Percentiles rank a stretch among this genome's conserved stretches.
phyloP scores from a whole-genome alignment of 106 monocot genomes.

The Agapanthus africanus region DNA sequence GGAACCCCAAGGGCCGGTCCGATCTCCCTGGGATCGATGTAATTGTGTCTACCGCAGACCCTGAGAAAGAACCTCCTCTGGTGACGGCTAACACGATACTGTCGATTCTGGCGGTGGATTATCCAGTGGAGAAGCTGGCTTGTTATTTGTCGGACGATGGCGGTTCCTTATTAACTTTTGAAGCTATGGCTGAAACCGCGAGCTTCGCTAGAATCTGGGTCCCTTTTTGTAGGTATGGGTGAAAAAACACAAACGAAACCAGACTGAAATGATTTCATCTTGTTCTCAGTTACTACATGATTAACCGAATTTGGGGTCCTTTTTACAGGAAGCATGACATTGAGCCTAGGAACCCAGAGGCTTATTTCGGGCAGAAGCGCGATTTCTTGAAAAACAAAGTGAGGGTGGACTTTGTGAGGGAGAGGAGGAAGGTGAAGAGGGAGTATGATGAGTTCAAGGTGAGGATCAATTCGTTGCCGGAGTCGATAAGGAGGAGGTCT shows the following conservation, averaged over 20 bases:
- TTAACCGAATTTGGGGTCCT: slow-evolving; percentile 83
- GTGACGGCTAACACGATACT: slow-evolving; percentile 72
- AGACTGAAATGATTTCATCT: too few relatives aligned
- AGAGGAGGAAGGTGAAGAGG: slow-evolving; percentile 88
- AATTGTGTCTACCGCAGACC: slow-evolving; percentile 70
- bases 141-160: slow-evolving; percentile 83
- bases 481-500: slow-evolving; percentile 69
- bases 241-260: too few relatives aligned
- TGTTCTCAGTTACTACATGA: too few relatives aligned
- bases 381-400: slow-evolving; percentile 92
- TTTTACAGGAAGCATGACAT: slow-evolving; percentile 89
- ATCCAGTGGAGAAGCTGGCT: slow-evolving; percentile 76
- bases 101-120: slow-evolving; percentile 71
- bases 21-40: slow-evolving; percentile 75
- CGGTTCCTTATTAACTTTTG: slow-evolving; percentile 62
- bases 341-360: slow-evolving; percentile 87
- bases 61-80: slow-evolving; percentile 66
- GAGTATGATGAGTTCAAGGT: slow-evolving; percentile 99
- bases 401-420: slow-evolving; percentile 72
- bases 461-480: slow-evolving; percentile 77
- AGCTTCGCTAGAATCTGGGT: slow-evolving; percentile 80
- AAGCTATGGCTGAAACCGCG: slow-evolving; percentile 67
- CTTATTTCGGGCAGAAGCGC: slow-evolving; percentile 73
- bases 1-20: slow-evolving; percentile 68
- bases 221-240: too few relatives aligned